Base-by-base conservation (phyloP, 2,329 filamentous ascomycete species). In the Cladosporium sp. region DNA sequence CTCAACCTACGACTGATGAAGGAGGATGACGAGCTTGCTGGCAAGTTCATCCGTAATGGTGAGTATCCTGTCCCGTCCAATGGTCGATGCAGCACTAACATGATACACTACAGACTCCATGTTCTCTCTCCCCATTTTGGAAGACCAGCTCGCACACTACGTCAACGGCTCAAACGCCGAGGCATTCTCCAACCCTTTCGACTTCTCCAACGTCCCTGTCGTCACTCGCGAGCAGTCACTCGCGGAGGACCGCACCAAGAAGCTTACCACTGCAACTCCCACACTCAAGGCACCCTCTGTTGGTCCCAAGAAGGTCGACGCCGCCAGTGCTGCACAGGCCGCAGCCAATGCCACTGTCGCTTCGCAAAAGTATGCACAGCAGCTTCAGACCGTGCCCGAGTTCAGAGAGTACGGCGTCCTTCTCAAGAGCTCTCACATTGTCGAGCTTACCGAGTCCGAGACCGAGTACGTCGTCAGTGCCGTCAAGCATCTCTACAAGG, bases 401-500 rank as follows among this genome's bases (percentile, higher is more conserved):
- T 85, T 99, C 80, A 89, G 88, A 70, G 86, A 88, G 63, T 96
- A 96, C 73, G 94, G 94, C 66, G 83, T 82, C 63, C 85, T 97
- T 12, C 88, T 99, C 79, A 97, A 97, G 78, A 97, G 92, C 42
- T 96, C 91, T 59, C 76, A 84, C 24, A 77, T 89, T 50, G 84
- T 96, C 64, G 93, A 97, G 75, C 86, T 99, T 61, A 97, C 94
- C 17, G 94, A 99, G 74, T 90, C 91, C 54, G 94, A 97, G 76
- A 97, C 93, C 19, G 94, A 99, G 75, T 99, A 99, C 68, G 91
- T 97, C 51, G 94, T 99, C 60, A 86, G 83, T 35, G 87, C 94
- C 20, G 84, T 97, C 75, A 99, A 99, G 80, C 94, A 99, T 72
- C 86, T 99, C 68, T 99, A 97, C 86, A 96, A 96, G 77, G 90